These are phyloP conservation scores for Lupinus albus DNA, from an alignment of 306 rosid species.

Conservation along the genomic window DNA sequence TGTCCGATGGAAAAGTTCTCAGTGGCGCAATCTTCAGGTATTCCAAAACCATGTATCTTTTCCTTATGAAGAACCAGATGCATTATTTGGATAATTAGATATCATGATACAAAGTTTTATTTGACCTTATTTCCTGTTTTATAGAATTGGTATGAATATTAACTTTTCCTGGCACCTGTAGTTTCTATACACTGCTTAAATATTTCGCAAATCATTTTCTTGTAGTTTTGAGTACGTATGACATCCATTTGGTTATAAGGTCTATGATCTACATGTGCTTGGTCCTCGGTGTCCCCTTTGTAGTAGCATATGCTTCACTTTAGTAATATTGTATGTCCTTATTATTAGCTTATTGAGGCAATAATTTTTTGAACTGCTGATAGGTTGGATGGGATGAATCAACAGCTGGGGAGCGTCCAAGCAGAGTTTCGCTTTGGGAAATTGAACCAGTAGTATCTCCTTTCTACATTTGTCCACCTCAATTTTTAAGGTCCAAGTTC, in stretches of 20 bases:
- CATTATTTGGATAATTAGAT: conserved; percentile 6
- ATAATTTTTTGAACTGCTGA: conserved; percentile 29
- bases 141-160: conserved; percentile 7
- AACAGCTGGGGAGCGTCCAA: conserved; percentile 94
- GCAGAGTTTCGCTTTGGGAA: conserved; percentile 93
- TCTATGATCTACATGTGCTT: not conserved
- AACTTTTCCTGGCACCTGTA: not conserved
- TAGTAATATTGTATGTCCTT: conserved; percentile 4
- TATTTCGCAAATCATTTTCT: not conserved
- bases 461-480: conserved; percentile 97
- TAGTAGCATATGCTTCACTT: not conserved
- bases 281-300: not conserved
- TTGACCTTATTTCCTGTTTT: not conserved
- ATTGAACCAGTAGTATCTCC: conserved; percentile 98
- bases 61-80: conserved; percentile 3
- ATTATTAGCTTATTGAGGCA: not conserved
- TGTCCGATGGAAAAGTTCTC: conserved; percentile 88
- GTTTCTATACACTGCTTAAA: conserved; percentile 18
- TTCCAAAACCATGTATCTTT: conserved; percentile 1
- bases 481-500: conserved; percentile 91
- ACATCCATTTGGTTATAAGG: no score
- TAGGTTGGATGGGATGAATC: conserved; percentile 99
- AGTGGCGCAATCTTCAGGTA: conserved; percentile 99
- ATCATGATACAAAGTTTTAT: not conserved
- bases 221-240: not conserved